Evolutionary conservation across 163 green algal genomes (phyloP), one percentile per base, ranked within the genome.

Genomic region (Chloromonas sp.): DNA sequence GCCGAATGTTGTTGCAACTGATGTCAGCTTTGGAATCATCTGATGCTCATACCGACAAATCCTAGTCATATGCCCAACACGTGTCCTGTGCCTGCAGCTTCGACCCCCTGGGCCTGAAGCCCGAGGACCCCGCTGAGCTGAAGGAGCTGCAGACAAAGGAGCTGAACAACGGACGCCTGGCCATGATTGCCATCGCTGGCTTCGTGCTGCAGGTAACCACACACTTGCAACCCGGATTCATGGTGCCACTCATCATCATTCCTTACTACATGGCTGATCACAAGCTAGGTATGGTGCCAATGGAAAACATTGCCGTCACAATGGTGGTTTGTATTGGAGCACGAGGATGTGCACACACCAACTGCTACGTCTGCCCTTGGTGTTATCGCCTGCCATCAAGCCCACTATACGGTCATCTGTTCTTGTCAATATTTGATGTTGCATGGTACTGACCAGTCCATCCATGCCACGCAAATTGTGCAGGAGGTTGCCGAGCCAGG

Each of bases 121-220:
- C 91, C 82, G 79, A 82, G 1, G 89, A 93, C 61, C 85, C 86
- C 15, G 89, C 92, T 81, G 94, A 91, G 82, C 85, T 91, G n/a
- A 91, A 93, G 82, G 89, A 88, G n/a, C 83, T 96, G 85, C 84
- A 97, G 89, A 94, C 89, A 83, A 95, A 95, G 89, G 91, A 95
- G 91, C 92, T 95, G 58, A 95, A 94, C 90, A 95, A 96, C 83
- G 94, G 93, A 57, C 92, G 93, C 81, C 90, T 96, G 70, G 94
- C 94, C 78, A 97, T 97, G 94, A 94, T 97, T 78, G 91, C 92
- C 85, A 94, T 96, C 76, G 90, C 92, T 61, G 92, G 86, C 59
- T 95, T 96, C 82, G 81, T n/a, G 15, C 78, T 82, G 78, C 76
- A 58, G 76, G 15, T 60, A 3, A 36, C 36, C 36, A 36, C 36